phyloP scores from a whole-genome alignment of 2,329 filamentous ascomycete genomes.

The Ophiocordyceps unilateralis region DNA sequence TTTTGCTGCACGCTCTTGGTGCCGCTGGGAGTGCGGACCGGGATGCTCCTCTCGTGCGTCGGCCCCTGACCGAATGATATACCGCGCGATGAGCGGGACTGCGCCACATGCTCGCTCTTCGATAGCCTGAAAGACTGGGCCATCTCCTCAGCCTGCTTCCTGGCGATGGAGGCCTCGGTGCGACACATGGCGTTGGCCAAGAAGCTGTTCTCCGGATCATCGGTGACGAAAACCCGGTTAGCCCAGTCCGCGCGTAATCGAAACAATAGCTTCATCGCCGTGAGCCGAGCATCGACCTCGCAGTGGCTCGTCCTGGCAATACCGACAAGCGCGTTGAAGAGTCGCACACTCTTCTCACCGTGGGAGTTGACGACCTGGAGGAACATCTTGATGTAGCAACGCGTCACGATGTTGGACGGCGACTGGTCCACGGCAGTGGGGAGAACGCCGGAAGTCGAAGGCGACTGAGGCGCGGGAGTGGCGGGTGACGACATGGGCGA shows the following conservation, averaged over 20 bases:
- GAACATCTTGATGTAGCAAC: conserved; percentile 60
- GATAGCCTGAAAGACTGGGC: conserved; percentile 24
- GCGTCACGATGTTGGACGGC: conserved; percentile 52
- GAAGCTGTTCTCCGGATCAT: conserved; percentile 53
- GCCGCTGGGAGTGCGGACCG: conserved; percentile 24
- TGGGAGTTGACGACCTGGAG: conserved; percentile 53
- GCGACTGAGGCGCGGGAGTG: conserved; percentile 8
- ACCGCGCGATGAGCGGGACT: conserved; percentile 26
- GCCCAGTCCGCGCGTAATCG: conserved; percentile 70
- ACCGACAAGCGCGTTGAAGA: conserved; percentile 46
- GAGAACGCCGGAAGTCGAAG: conserved; percentile 6
- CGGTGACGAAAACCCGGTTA: conserved; percentile 55
- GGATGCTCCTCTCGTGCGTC: conserved; percentile 21
- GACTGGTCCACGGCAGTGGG: conserved; percentile 24
- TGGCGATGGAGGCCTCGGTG: conserved; percentile 33
- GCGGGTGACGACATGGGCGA: conserved; percentile 20
- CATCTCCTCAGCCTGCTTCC: conserved; percentile 34
- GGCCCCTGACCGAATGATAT: conserved; percentile 33
- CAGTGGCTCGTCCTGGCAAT: conserved; percentile 43
- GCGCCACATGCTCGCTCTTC: conserved; percentile 24
- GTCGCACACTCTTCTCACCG: conserved; percentile 41
- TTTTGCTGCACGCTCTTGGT: conserved; percentile 12
- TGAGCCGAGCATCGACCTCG: conserved; percentile 53
- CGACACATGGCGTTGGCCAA: conserved; percentile 58
- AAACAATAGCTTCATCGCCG: conserved; percentile 63